These are phyloP conservation scores for Candida multigemmis DNA, from an alignment of 805 yeast species.

Conservation along the genomic window DNA sequence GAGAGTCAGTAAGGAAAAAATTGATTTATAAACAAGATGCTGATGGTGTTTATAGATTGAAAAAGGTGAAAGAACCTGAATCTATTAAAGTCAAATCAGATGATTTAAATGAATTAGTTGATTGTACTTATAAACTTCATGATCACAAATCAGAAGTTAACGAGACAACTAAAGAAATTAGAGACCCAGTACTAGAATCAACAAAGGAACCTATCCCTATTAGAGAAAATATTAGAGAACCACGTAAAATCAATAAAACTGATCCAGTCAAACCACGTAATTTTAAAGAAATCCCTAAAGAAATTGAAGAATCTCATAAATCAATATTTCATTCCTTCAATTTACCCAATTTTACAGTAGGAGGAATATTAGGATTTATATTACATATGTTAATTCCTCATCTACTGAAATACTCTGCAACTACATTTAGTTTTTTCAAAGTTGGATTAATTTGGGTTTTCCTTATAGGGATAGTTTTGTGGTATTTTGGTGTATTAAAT, in stretches of 20 bases:
- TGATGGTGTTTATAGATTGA: constrained; percentile 29
- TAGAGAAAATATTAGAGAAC: too few relatives aligned
- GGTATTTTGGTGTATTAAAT: constrained; percentile 22
- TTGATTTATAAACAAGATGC: constrained; percentile 27
- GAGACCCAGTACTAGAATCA: constrained; percentile 1
- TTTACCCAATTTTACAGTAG: constrained; percentile 18
- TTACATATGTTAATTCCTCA: constrained; percentile 13
- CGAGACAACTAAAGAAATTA: not conserved
- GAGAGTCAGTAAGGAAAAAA: constrained; percentile 17
- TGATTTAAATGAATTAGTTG: constrained; percentile 20
- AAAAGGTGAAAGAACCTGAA: constrained; percentile 13
- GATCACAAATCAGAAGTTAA: constrained; percentile 6
- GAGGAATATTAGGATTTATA: constrained; percentile 13
- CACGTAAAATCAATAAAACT: too few relatives aligned
- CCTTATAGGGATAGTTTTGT: constrained; percentile 12
- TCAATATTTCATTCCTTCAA: too few relatives aligned
- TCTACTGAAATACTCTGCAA: constrained; percentile 10
- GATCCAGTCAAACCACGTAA: too few relatives aligned
- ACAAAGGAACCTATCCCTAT: not conserved
- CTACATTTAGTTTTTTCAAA: constrained; percentile 11
- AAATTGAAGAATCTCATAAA: too few relatives aligned
- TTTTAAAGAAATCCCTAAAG: too few relatives aligned
- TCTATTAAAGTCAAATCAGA: constrained; percentile 6
- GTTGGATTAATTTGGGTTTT: constrained; percentile 15
- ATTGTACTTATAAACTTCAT: constrained; percentile 18